phyloP scores from a whole-genome alignment of 768 basidiomycete species.

The Neoboletus brunneissimus region DNA sequence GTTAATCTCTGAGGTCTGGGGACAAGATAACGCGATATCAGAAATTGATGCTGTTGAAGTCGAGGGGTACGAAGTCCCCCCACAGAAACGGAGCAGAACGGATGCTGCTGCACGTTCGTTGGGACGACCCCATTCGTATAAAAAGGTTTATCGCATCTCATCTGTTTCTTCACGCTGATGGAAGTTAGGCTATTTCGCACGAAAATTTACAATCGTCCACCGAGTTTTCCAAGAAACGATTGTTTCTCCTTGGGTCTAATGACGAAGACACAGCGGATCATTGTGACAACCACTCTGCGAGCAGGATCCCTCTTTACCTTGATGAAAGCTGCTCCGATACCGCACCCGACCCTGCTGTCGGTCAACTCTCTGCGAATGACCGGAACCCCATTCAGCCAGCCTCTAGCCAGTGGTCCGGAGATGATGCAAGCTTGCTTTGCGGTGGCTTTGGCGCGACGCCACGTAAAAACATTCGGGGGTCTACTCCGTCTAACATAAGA shows the following conservation, averaged over 20 bases:
- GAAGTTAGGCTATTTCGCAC: constrained; percentile 1
- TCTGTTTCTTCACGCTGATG: constrained; percentile 11
- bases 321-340: constrained; percentile 34
- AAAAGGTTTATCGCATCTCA: constrained; percentile 16
- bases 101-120: not conserved
- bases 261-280: constrained; percentile 10
- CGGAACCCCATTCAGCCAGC: constrained; percentile 1
- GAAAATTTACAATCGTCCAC: not conserved
- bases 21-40: constrained; percentile 31
- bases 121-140: not conserved
- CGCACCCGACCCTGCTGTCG: constrained; percentile 9
- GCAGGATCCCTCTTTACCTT: constrained; percentile 10
- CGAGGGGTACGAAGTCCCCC: constrained; percentile 23
- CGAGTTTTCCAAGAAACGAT: not conserved
- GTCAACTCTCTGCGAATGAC: not conserved
- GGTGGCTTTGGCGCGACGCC: not conserved
- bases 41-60: constrained; percentile 37
- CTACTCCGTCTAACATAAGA: not conserved
- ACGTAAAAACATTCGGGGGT: not conserved
- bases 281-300: not conserved
- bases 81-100: constrained; percentile 20
- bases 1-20: constrained; percentile 30
- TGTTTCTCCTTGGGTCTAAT: constrained; percentile 21
- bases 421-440: constrained; percentile 2
- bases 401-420: constrained; percentile 6